These are phyloP conservation scores for Saccharomycopsis hybrid DNA, from an alignment of 1,139 yeast genomes.

Conservation along the genomic window DNA sequence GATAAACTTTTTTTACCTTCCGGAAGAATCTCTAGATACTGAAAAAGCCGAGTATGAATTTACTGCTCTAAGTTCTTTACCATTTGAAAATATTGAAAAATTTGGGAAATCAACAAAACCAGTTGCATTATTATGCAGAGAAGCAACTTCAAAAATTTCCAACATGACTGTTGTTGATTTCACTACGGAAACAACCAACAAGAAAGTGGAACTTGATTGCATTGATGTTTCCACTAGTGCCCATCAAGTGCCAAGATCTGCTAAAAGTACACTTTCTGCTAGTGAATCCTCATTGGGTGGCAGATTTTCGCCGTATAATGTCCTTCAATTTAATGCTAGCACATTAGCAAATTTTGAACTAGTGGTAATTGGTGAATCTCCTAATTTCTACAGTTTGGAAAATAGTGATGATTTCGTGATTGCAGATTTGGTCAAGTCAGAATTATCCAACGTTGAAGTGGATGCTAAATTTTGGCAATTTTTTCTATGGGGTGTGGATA, in stretches of 20 bases:
- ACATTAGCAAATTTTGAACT: slow-evolving; percentile 38
- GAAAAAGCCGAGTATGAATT: slow-evolving; percentile 26
- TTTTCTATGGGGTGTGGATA: slow-evolving; percentile 25
- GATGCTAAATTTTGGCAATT: slow-evolving; percentile 16
- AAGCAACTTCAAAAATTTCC: background rate
- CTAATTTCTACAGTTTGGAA: slow-evolving; percentile 23
- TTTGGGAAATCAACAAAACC: slow-evolving; percentile 26
- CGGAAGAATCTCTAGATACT: slow-evolving; percentile 24
- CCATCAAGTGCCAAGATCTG: slow-evolving; percentile 42
- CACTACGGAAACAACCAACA: slow-evolving; percentile 25
- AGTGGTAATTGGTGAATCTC: slow-evolving; percentile 39
- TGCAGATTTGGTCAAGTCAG: slow-evolving; percentile 29
- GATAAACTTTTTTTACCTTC: slow-evolving; percentile 30
- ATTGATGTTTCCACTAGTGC: slow-evolving; percentile 34
- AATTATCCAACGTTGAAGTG: slow-evolving; percentile 5
- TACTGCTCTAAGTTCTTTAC: slow-evolving; percentile 24
- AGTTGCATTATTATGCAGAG: slow-evolving; percentile 16
- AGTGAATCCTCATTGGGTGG: slow-evolving; percentile 51
- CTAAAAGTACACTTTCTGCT: slow-evolving; percentile 28
- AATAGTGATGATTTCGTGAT: slow-evolving; percentile 35
- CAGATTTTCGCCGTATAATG: slow-evolving; percentile 39
- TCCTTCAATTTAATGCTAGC: slow-evolving; percentile 35
- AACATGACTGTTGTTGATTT: slow-evolving; percentile 25
- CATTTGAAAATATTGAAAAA: slow-evolving; percentile 22
- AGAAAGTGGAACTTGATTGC: slow-evolving; percentile 36